Base-by-base conservation (phyloP, 2,329 filamentous ascomycete species). In the Microascus cirrosus region DNA sequence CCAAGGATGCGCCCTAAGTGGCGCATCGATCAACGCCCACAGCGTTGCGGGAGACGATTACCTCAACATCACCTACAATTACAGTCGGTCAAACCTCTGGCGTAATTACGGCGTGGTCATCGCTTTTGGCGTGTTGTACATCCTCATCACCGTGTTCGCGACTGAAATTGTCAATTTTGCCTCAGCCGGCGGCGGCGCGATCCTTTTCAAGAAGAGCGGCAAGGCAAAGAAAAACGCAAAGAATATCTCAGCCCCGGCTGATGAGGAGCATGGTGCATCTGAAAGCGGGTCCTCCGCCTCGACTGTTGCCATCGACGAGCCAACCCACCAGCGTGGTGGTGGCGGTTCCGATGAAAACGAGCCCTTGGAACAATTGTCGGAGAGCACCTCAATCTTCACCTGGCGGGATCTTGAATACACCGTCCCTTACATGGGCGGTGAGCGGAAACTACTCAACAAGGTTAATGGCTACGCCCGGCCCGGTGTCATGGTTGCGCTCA, bases 401-500 rank as follows among this genome's bases (percentile, higher is more conserved):
- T 79, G 79, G 59, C 72, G 73, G 61, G 68, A 78, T 50, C 71
- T 81, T 58, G 75, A 77, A 55, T 81, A 80, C 60, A 76, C 70
- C 0, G 76, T 78, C 2, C 74, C 74, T 12, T 72, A 70, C 60
- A 88, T 90, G 65, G 77, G 77, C 2, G 82, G 89, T 24, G 58
- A 63, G 2, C 20, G 24, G 34, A 39, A 24, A 20, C 34, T 65
- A 34, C 59, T 62, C 24, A 54, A 59, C 32, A 59, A 61, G 48
- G 18, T 59, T n/a, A 50, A 56, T 3, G 64, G 64, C 20, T 51
- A 62, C 22, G 59, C 58, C 39, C 59, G 55, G 57, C 32, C 65
- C 77, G 89, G 87, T 35, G 85, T 91, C 65, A 74, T 92, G 50
- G 79, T 90, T 60, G 90, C 90, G 48, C 71, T 95, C 53, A 93